A percentile compares a stretch with the other conserved stretches of the same genome.
Evolutionary conservation across 139 green algal genomes (phyloP).

Genomic region (Astrephomene gubernaculifera): DNA sequence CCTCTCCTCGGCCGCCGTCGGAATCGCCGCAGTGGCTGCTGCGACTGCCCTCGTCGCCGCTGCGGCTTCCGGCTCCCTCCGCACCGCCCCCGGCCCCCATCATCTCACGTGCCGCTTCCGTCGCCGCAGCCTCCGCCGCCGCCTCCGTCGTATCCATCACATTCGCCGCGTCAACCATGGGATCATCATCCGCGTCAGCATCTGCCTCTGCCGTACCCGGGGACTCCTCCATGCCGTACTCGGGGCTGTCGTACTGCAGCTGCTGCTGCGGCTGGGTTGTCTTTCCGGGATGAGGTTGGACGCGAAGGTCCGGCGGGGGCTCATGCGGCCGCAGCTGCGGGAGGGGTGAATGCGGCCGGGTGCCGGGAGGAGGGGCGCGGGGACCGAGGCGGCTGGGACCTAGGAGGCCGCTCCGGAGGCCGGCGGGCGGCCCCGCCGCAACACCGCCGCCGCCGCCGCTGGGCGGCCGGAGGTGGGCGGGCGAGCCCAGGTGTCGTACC

Average conservation of each 20-base stretch:
- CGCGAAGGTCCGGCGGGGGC: background rate
- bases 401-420: background rate
- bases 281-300: background rate
- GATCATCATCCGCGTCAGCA: background rate
- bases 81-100: no score
- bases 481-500: slow-evolving; percentile 18
- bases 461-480: background rate
- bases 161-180: background rate
- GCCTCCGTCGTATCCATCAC: background rate
- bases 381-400: no score
- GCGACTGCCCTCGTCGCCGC: slow-evolving; percentile 17
- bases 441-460: background rate
- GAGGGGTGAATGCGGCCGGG: background rate
- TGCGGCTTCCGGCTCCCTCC: background rate
- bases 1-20: background rate
- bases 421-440: background rate
- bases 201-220: background rate
- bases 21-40: slow-evolving; percentile 40
- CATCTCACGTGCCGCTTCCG: no score
- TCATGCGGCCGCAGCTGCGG: background rate
- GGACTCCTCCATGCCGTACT: background rate
- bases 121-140: background rate
- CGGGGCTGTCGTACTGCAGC: background rate
- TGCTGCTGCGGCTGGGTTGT: background rate
- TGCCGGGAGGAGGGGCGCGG: background rate